These are phyloP conservation scores for Solanum hybrid DNA, from an alignment of 305 asterid species.

Conservation along the genomic window DNA sequence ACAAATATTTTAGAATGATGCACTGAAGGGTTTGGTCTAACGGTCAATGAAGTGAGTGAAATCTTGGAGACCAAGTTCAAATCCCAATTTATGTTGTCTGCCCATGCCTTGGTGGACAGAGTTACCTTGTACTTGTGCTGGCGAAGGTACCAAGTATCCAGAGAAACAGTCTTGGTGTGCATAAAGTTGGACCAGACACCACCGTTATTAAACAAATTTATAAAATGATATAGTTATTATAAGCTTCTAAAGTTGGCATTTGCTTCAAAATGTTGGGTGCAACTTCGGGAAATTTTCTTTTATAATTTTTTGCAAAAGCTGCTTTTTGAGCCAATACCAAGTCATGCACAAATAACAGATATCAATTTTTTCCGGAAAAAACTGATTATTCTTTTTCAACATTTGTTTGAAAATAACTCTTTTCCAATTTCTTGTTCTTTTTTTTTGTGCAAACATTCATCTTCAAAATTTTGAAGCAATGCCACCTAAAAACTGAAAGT, in stretches of 20 bases:
- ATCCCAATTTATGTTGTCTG: neutral
- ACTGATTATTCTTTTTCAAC: neutral
- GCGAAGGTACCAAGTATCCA: neutral
- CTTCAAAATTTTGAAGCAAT: neutral
- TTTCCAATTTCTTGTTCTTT: neutral
- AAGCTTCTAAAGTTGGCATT: neutral
- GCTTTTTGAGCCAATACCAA: neutral
- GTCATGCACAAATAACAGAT: neutral
- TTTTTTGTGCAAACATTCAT: neutral
- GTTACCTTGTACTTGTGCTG: neutral
- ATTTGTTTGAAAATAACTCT: neutral
- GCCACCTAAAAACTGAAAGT: neutral
- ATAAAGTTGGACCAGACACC: neutral
- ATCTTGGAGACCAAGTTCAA: neutral
- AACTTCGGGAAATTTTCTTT: neutral
- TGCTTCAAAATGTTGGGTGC: neutral
- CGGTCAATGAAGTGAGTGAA: neutral
- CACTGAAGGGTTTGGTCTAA: neutral
- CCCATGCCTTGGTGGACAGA: neutral
- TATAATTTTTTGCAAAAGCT: neutral
- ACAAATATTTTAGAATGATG: neutral
- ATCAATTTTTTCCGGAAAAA: neutral
- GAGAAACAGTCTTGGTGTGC: neutral
- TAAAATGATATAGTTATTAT: neutral
- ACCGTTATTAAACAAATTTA: neutral